phyloP scores from a whole-genome alignment of 345 rosid species.

The Litchi chinensis region DNA sequence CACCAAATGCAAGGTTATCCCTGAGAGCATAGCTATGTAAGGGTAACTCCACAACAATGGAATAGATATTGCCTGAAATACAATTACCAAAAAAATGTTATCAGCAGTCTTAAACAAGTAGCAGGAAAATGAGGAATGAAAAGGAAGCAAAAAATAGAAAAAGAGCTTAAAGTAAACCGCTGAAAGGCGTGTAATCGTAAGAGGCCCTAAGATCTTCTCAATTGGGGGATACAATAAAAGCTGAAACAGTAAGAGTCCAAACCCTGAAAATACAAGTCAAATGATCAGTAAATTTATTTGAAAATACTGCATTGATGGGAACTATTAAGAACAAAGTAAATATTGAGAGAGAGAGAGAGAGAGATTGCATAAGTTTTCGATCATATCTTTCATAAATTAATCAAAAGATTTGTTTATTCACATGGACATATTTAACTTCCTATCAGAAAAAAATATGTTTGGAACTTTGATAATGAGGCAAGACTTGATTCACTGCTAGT shows the following conservation, averaged over 20 bases:
- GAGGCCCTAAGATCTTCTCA: slow-evolving; percentile 49
- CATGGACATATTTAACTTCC: too few relatives aligned
- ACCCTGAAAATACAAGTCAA: slow-evolving; percentile 27
- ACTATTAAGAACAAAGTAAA: not conserved
- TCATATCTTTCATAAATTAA: too few relatives aligned
- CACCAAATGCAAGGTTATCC: slow-evolving; percentile 39
- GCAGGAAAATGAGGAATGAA: not conserved
- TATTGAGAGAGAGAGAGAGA: too few relatives aligned
- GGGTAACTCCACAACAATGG: slow-evolving; percentile 52
- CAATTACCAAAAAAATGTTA: not conserved
- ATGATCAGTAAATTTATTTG: not conserved
- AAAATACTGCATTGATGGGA: not conserved
- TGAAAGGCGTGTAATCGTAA: slow-evolving; percentile 44
- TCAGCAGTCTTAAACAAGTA: not conserved
- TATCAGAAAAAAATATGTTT: too few relatives aligned
- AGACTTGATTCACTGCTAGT: too few relatives aligned
- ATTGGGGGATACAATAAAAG: slow-evolving; percentile 50
- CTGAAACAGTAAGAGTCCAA: slow-evolving; percentile 57
- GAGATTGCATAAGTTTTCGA: too few relatives aligned
- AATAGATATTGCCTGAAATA: slow-evolving; percentile 51
- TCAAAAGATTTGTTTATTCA: too few relatives aligned
- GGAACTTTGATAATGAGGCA: too few relatives aligned
- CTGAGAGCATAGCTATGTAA: slow-evolving; percentile 54
- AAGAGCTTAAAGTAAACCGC: slow-evolving; percentile 35
- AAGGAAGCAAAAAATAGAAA: not conserved